Evolutionary conservation across 2,329 filamentous ascomycete species (phyloP), one percentile per base, ranked within the genome.

Genomic region (Atkinsonella hypoxylon): DNA sequence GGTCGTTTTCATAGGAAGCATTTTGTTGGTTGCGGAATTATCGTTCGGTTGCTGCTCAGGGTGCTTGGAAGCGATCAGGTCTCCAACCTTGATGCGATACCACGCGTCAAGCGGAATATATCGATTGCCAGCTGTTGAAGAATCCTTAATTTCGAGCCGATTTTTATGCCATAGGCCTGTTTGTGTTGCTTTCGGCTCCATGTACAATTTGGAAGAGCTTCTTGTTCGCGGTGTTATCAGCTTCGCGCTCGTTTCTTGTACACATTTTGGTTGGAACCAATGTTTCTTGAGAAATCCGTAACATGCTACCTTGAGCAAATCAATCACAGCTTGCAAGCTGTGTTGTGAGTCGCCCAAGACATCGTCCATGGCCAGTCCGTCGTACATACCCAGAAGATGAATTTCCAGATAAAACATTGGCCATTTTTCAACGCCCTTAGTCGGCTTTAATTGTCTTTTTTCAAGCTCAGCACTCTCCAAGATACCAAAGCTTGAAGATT

Each of bases 351-450:
- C 70, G 48, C 75, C 68, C 1, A 78, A 61, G 12, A 74, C 20
- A 2, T 62, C 56, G 18, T 67, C 62, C 5, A 62, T 50, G 17
- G 67, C 63, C n/a, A 71, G 65, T 2, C 64, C 30, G n/a, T 67
- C 64, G 1, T 59, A 53, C 11, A 51, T 50, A 44, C 45, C 49
- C 20, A 50, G 51, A 39, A 76, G 59, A 2, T 73, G 68, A 36
- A 95, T 77, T 30, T 79, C 79, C n/a, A 97, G 68, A 58, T 83
- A 85, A 59, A 95, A 97, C 82, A 91, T 91, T 0, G 91, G 89
- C 82, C 88, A 93, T 47, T 81, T 78, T 59, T 96, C 89, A 10
- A 90, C 70, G 0, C 81, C 75, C 61, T 87, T 91, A 42, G 72
- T 75, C 12, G 67, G 66, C 59, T 73, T 80, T 38, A 56, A 20